Evolutionary conservation across 768 basidiomycete genomes (phyloP).

Genomic region (Xerocomellus amylosporus): DNA sequence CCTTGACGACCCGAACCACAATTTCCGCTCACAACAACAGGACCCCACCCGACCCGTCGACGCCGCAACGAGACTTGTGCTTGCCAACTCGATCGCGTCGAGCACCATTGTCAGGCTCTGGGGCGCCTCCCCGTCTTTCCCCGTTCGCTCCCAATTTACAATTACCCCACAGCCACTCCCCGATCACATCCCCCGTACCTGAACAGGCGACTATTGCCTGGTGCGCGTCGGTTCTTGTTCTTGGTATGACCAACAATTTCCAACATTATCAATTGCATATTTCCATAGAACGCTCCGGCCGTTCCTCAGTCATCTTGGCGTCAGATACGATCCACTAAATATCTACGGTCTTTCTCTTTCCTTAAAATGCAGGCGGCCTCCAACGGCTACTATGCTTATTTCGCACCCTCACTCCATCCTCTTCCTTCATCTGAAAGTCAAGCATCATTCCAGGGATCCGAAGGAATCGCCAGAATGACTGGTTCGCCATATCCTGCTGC

Average conservation of each 20-base stretch:
- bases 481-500: constrained; percentile 20
- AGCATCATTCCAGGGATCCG: constrained; percentile 6
- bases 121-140: constrained; percentile 19
- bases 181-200: constrained; percentile 34
- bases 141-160: constrained; percentile 25
- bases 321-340: constrained; percentile 21
- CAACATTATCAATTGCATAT: constrained; percentile 36
- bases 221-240: constrained; percentile 30
- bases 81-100: constrained; percentile 4
- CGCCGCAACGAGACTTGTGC: neutral
- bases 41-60: neutral
- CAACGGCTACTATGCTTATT: constrained; percentile 21
- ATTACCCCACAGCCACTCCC: constrained; percentile 33
- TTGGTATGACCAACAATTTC: constrained; percentile 36
- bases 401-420: constrained; percentile 20
- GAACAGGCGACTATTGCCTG: constrained; percentile 27
- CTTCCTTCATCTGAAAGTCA: constrained; percentile 12
- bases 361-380: constrained; percentile 32
- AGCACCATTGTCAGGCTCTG: constrained; percentile 3
- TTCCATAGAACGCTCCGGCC: constrained; percentile 33
- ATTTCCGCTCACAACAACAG: neutral
- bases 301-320: constrained; percentile 23
- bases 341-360: constrained; percentile 14
- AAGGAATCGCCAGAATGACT: constrained; percentile 22
- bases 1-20: constrained; percentile 26